phyloP scores from a whole-genome alignment of 805 yeast species.

The Helenozyma rhizophorensis region DNA sequence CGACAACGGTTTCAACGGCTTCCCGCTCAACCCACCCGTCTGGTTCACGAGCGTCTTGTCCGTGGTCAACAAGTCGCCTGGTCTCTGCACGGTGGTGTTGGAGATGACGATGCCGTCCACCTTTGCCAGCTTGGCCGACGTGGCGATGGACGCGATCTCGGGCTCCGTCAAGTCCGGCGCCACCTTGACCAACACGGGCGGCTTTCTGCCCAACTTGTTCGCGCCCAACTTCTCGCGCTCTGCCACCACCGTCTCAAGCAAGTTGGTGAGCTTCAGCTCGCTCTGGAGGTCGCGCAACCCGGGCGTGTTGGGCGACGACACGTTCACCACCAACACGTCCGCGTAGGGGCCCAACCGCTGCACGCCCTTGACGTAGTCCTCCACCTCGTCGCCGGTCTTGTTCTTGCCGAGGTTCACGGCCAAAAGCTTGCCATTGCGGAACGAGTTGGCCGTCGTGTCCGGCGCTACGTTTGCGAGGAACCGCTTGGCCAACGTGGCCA shows the following conservation, averaged over 20 bases:
- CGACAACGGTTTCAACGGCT: conserved; percentile 78
- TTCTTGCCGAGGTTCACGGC: conserved; percentile 91
- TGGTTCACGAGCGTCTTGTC: conserved; percentile 42
- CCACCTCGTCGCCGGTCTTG: conserved; percentile 84
- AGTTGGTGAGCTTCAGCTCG: conserved; percentile 64
- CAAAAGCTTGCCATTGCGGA: conserved; percentile 60
- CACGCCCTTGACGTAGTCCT: conserved; percentile 84
- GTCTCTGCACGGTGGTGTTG: conserved; percentile 88
- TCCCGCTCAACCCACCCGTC: conserved; percentile 90
- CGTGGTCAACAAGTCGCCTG: conserved; percentile 52
- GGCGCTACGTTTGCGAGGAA: conserved; percentile 21
- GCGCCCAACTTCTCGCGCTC: conserved; percentile 55
- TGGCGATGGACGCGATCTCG: conserved; percentile 79
- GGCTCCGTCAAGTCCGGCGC: conserved; percentile 88
- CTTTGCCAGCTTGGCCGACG: conserved; percentile 67
- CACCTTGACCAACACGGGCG: conserved; percentile 84
- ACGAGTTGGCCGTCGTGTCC: conserved; percentile 37
- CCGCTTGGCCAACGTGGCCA: conserved; percentile 63
- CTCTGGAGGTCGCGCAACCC: conserved; percentile 85
- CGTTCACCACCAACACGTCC: conserved; percentile 85
- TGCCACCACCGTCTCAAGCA: conserved; percentile 60
- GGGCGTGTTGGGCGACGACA: conserved; percentile 95
- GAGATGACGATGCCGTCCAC: conserved; percentile 92
- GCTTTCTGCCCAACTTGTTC: conserved; percentile 44
- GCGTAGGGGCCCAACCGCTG: conserved; percentile 76